Evolutionary conservation across 2,329 filamentous ascomycete species (phyloP), one percentile per base, ranked within the genome.

Genomic region (Eurotiales sp.): DNA sequence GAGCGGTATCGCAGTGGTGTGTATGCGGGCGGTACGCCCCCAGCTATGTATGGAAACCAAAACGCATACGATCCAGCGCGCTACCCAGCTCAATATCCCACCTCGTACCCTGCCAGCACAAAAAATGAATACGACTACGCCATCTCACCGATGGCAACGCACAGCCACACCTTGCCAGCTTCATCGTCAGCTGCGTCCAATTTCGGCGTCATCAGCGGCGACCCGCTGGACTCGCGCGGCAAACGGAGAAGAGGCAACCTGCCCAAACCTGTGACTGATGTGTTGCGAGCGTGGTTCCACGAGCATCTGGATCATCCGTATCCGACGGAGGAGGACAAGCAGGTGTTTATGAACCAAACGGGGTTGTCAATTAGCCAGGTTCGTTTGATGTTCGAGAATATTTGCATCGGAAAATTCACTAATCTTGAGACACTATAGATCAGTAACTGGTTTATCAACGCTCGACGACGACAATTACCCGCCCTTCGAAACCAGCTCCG

Each of bases 191-290:
- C n/a, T n/a, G n/a, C n/a, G n/a, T n/a, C n/a, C n/a, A 71, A 68
- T 47, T 71, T 71, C 41, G 68, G 68, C 8, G 64, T 70, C 14
- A 59, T 72, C 52, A 66, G 68, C 23, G 67, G 66, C 4, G 64
- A 71, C 30, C 52, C 62, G 15, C 59, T 63, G 22, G 70, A 72
- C 49, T 60, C 69, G 8, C 70, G 68, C 55, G 70, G 65, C 30
- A 79, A 79, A 61, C 75, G 77, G 66, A 78, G 90, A 47, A 80
- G 90, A 34, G 90, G 90, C 1, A 96, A 96, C 63, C 76, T 96
- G 3, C 90, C 90, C n/a, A 95, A 95, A 64, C 87, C 90, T 50
- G 88, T 89, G 0, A 96, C 90, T 0, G 87, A 91, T 64, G 85
- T 88, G 58, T 76, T 96, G 36, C 82, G 87, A 49, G 76, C 81